Evolutionary conservation across 495 filamentous ascomycete species (phyloP), one percentile per base, ranked within the genome.

Genomic region (Geopyxis carbonaria): DNA sequence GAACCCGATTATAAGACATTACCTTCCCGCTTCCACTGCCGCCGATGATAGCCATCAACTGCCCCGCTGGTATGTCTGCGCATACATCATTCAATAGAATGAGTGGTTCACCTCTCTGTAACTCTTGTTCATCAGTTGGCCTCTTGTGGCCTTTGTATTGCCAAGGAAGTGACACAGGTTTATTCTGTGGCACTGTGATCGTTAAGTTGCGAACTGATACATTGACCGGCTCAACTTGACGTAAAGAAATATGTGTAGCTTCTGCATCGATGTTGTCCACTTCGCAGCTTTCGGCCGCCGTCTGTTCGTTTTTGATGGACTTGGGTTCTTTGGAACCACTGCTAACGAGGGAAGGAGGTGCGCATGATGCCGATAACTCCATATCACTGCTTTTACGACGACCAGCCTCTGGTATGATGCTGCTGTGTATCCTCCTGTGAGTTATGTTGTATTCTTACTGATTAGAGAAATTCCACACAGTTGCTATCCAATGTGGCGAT

Each of bases 11-110:
- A 8, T 22, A n/a, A 37, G 1, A n/a, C 13, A 18, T 30, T 29
- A 56, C 53, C 45, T 81, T 83, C 2, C 78, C 78, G 22, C 69
- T 75, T 19, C 78, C 78, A 54, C 73, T 78, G 4, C 75, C 71
- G 4, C 78, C 78, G 36, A 82, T 71, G 36, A 84, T 80, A 1
- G 75, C 76, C 3, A 73, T 79, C 15, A 84, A 52, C 22, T 70
- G 75, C 9, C 78, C 75, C 35, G 60, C 58, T 15, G 63, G 62
- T 60, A 77, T 71, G 13, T 61, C 51, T 3, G 69, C 69, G 31
- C 61, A 66, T 5, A 78, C 62, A 30, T 60, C 56, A 40, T 69
- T 58, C 11, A 78, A 56, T 22, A 77, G 72, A 33, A 60, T 53
- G 31, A 4, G n/a, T 14, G 15, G 22, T 4, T 20, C n/a, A 23